These are phyloP conservation scores for Beauveria varroae DNA, from an alignment of 2,329 filamentous ascomycete genomes.

Conservation along the genomic window DNA sequence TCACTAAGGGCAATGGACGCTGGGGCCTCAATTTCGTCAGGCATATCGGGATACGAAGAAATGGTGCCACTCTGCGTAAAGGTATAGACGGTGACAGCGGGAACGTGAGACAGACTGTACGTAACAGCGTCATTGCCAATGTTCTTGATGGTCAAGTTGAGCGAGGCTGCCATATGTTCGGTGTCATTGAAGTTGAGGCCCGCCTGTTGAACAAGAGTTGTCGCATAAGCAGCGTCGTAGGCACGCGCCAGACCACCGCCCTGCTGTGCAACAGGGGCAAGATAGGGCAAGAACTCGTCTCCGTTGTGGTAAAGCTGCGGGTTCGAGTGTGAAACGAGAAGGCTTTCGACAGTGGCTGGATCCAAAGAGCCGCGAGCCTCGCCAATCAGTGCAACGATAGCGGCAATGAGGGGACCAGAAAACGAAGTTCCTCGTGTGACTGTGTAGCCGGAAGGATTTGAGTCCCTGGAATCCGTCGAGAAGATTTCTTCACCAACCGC, in stretches of 20 bases:
- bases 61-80: slow-evolving; percentile 30
- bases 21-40: slow-evolving; percentile 19
- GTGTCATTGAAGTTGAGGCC: slow-evolving; percentile 44
- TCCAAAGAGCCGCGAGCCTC: slow-evolving; percentile 36
- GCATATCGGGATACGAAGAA: slow-evolving; percentile 17
- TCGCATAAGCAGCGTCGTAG: slow-evolving; percentile 7
- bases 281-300: slow-evolving; percentile 12
- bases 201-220: not conserved
- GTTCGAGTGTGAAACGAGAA: slow-evolving; percentile 35
- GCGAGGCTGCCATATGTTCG: slow-evolving; percentile 35
- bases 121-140: slow-evolving; percentile 35
- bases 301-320: slow-evolving; percentile 32
- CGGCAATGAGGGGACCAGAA: slow-evolving; percentile 36
- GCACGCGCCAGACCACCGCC: slow-evolving; percentile 12
- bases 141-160: slow-evolving; percentile 44
- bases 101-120: slow-evolving; percentile 39
- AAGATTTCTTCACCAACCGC: slow-evolving; percentile 34
- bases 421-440: slow-evolving; percentile 35
- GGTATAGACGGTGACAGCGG: slow-evolving; percentile 39
- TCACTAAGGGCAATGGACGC: not conserved
- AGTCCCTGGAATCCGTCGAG: slow-evolving; percentile 36
- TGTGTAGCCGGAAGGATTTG: slow-evolving; percentile 17
- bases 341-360: slow-evolving; percentile 34
- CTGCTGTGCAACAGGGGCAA: slow-evolving; percentile 11
- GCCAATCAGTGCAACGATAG: slow-evolving; percentile 30